These are phyloP conservation scores for Neurospora sp. DNA, from an alignment of 495 filamentous ascomycete species.

Conservation along the genomic window DNA sequence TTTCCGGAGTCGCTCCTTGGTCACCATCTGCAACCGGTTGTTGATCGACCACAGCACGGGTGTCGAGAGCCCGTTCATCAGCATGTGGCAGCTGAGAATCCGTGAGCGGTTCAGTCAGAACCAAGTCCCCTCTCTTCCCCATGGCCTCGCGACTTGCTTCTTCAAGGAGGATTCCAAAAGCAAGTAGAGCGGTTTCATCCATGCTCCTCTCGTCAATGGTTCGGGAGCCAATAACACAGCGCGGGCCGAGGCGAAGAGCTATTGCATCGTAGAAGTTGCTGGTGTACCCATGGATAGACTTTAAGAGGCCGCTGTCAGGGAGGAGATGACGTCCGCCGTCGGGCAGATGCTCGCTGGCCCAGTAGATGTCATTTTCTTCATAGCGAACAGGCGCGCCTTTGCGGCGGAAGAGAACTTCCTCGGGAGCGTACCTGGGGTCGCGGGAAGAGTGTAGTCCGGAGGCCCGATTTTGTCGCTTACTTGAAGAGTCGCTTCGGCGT, in stretches of 20 bases:
- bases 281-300: constrained; percentile 62
- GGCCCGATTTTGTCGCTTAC: constrained; percentile 30
- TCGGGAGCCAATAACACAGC: constrained; percentile 1
- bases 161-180: constrained; percentile 73
- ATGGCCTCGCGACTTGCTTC: constrained; percentile 56
- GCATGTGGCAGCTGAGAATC: neutral
- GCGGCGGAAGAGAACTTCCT: constrained; percentile 63
- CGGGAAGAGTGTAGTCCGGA: constrained; percentile 45
- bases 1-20: neutral
- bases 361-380: constrained; percentile 63
- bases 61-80: neutral
- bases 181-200: constrained; percentile 78
- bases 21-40: neutral
- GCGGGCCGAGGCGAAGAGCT: constrained; percentile 18
- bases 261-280: constrained; percentile 57
- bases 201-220: constrained; percentile 51
- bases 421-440: constrained; percentile 47
- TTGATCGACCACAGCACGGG: neutral
- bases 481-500: constrained; percentile 17
- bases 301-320: constrained; percentile 66
- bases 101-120: constrained; percentile 55
- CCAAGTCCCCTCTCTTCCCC: constrained; percentile 63
- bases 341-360: constrained; percentile 38
- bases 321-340: constrained; percentile 34
- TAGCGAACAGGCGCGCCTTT: constrained; percentile 51